Evolutionary conservation across 495 filamentous ascomycete genomes (phyloP), one percentile per base, ranked within the genome.

Genomic region (Aspergillus hancockii): DNA sequence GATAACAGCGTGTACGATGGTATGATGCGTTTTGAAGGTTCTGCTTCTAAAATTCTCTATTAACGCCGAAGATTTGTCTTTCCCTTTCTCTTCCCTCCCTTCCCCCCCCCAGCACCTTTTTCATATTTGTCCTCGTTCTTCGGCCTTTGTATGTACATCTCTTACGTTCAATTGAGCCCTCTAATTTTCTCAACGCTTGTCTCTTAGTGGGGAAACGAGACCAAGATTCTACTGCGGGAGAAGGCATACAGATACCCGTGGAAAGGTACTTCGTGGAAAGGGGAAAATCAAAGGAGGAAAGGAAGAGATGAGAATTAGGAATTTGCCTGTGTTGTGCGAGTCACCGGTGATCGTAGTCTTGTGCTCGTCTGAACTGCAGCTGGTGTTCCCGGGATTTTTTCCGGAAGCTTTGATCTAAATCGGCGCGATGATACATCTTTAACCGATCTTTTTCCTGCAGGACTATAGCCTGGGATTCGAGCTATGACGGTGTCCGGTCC

Each of bases 1-100:
- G 49, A 38, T 30, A 46, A 46, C 47, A 22, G 58, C 55, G 47
- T 67, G 64, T 67, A 67, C 61, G 64, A 67, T 67, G 64, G 57
- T 59, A 53, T 59, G 49, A 54, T 54, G 49, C 22, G 30, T 49
- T 49, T 34, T 10, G 41, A 52, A 49, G 40, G 41, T 10, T 13
- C 49, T 18, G 34, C 41, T 49, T 23, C 45, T 60, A 57, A 16
- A 49, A 22, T 55, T 53, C 36, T 22, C 32, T 40, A 38, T 54
- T 41, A 28, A 46, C 30, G 32, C 23, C 31, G 41, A 47, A 56
- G 51, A 9, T 57, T 57, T n/a, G 16, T 59, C 32, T 41, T 52
- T 32, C 50, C n/a, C 36, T 40, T 40, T 61, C 10, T 43, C 34
- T 49, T 47, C 25, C 22, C 7, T 41, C 16, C 50, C 23, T n/a